Evolutionary conservation across 371 early-diverging fungal species (phyloP).

Genomic region (Sporodiniella umbellata): DNA sequence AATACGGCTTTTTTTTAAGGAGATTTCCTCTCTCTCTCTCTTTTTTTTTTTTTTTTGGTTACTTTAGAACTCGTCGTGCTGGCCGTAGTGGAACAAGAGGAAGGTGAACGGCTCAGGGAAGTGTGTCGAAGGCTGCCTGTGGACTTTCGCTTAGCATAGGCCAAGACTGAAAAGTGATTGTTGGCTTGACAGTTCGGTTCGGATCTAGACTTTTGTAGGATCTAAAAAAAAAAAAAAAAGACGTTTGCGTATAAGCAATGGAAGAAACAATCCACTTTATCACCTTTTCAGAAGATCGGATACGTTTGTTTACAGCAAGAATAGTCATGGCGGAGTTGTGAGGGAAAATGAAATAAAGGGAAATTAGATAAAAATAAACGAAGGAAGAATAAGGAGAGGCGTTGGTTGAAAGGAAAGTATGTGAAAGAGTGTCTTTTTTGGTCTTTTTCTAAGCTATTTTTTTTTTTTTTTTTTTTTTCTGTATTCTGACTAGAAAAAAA

Average conservation of each 20-base stretch:
- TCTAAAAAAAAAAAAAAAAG: slow-evolving; percentile 1
- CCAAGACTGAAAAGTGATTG: slow-evolving; percentile 8
- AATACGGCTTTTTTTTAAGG: too few species aligned
- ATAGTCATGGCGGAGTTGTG: slow-evolving; percentile 9
- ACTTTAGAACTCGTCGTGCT: slow-evolving; percentile 8
- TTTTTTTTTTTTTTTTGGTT: too few species aligned
- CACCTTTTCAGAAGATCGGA: slow-evolving; percentile 22
- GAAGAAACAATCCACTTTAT: not conserved
- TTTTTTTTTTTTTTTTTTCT: not conserved
- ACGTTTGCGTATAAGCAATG: slow-evolving; percentile 8
- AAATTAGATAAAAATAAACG: not conserved
- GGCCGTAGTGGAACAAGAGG: slow-evolving; percentile 3
- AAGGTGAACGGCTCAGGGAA: slow-evolving; percentile 21
- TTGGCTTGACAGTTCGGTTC: slow-evolving; percentile 37
- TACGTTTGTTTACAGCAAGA: slow-evolving; percentile 6
- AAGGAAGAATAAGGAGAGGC: not conserved
- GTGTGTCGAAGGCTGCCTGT: slow-evolving; percentile 43
- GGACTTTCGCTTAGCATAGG: slow-evolving; percentile 45
- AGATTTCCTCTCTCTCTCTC: too few species aligned
- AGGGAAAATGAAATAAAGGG: not conserved
- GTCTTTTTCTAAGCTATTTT: not conserved
- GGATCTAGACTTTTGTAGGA: slow-evolving; percentile 35
- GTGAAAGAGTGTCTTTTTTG: too few species aligned
- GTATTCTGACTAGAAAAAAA: not conserved
- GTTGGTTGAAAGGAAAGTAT: not conserved